Conservation (phyloP, 2,329 filamentous ascomycete genomes). For the Ploettnerulaceae sp. region DNA sequence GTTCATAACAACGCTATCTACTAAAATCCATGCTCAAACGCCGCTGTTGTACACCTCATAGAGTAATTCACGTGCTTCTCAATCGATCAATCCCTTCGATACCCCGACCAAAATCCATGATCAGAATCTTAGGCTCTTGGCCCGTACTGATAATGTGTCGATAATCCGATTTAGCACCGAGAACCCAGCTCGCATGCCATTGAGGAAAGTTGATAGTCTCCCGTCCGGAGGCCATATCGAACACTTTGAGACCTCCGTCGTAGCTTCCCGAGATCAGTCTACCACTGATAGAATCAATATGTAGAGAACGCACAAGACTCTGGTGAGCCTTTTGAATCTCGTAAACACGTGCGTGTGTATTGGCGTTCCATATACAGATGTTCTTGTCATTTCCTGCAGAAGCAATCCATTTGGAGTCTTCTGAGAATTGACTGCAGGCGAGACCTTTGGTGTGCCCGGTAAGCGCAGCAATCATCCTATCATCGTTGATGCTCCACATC, state of each 20-base stretch:
- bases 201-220: constrained; percentile 81
- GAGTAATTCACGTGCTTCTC: constrained; percentile 39
- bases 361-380: constrained; percentile 94
- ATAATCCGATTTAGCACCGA: constrained; percentile 94
- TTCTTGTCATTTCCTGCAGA: constrained; percentile 93
- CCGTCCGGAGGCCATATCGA: constrained; percentile 75
- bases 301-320: constrained; percentile 80
- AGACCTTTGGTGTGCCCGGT: constrained; percentile 85
- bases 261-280: constrained; percentile 90
- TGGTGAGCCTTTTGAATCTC: constrained; percentile 73
- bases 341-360: constrained; percentile 77
- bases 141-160: constrained; percentile 90
- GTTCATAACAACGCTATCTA: neutral
- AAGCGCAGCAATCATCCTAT: constrained; percentile 86
- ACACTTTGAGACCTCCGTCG: constrained; percentile 93
- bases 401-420: constrained; percentile 89
- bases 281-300: constrained; percentile 82
- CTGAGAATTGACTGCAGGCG: constrained; percentile 92
- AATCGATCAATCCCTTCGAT: constrained; percentile 55
- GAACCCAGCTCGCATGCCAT: constrained; percentile 95
- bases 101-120: constrained; percentile 81
- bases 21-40: neutral
- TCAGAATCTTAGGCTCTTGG: constrained; percentile 85
- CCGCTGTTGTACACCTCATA: neutral
- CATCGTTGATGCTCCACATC: constrained; percentile 90